These are phyloP conservation scores for Vaccinium macrocarpon DNA, from an alignment of 148 eudicot genomes.

Conservation along the genomic window DNA sequence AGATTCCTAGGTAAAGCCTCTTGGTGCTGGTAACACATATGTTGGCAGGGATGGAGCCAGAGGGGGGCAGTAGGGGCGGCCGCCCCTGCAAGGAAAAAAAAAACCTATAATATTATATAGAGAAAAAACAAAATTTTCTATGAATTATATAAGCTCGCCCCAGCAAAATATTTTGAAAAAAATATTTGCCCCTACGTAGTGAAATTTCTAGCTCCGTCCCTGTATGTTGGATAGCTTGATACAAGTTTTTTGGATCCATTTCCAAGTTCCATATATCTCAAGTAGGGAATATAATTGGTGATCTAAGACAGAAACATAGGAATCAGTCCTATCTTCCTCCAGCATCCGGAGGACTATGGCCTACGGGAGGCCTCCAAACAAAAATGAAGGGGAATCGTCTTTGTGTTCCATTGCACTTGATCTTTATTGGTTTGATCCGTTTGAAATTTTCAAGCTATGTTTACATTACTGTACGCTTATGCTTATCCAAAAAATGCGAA, in stretches of 20 bases:
- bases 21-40: neutral
- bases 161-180: too few species aligned
- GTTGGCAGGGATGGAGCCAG: too few species aligned
- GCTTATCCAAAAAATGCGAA: neutral
- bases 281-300: neutral
- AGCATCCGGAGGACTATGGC: neutral
- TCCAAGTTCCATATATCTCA: neutral
- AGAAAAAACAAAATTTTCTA: too few species aligned
- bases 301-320: neutral
- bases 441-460: neutral
- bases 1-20: neutral
- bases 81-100: too few species aligned
- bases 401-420: neutral
- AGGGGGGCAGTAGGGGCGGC: too few species aligned
- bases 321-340: neutral
- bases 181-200: too few species aligned
- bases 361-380: neutral
- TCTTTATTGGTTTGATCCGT: neutral
- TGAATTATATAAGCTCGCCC: too few species aligned
- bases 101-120: too few species aligned
- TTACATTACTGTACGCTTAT: neutral
- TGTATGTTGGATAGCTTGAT: neutral
- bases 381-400: neutral
- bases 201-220: too few species aligned
- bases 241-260: neutral